Evolutionary conservation across 495 filamentous ascomycete species (phyloP), one percentile per base, ranked within the genome.

Genomic region (Lepraria neglecta): DNA sequence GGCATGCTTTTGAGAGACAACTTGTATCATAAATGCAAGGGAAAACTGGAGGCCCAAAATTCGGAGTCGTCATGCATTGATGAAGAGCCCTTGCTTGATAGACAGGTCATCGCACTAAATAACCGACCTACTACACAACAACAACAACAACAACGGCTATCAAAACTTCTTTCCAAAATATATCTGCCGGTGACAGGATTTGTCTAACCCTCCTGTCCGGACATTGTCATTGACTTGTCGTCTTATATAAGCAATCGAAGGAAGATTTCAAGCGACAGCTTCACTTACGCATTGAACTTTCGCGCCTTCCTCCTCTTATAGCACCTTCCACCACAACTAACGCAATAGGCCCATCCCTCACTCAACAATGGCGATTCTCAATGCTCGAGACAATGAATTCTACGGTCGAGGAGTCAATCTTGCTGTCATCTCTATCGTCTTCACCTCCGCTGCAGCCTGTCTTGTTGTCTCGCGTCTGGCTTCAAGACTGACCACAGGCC

Each of bases 341-440:
- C 47, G 11, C 42, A 30, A 47, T 43, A 48, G 24, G 14, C 14
- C 28, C 50, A 24, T 5, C 11, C 51, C 51, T 38, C n/a, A 30
- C 53, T 7, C 6, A 30, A 47, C 19, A 0, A 65, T 65, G 64
- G 28, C 15, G 4, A 6, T 40, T 51, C 43, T 62, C 40, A 31
- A 51, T n/a, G 17, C 45, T 17, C 38, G 60, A 51, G 56, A 58
- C 35, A 51, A 40, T 6, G 56, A 56, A 24, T 53, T 68, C 6
- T 50, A 66, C 15, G 67, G 67, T 21, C 65, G 61, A n/a, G 67
- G 67, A 3, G 52, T 61, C 31, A 56, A 58, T 19, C 56, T 67
- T 15, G 56, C 59, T 15, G 46, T 67, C 38, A 53, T 58, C 28
- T 60, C 67, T 2, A 64, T 67, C 43, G 47, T 56, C 40, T 58